Evolutionary conservation across 106 monocot genomes (phyloP), one percentile per base, ranked within the genome.

Genomic region (Apostasia ramifera): DNA sequence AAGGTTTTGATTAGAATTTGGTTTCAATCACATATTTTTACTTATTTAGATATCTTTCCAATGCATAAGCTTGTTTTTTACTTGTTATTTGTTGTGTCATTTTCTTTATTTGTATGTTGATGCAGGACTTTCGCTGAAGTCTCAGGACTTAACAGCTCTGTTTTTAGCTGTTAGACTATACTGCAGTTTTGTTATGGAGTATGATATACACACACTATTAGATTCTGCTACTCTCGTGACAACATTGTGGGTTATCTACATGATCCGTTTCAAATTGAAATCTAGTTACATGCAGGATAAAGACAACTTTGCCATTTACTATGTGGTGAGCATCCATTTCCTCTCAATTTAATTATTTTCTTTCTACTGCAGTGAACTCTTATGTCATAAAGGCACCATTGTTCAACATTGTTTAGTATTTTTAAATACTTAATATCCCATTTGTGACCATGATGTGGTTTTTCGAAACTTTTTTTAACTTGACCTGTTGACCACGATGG

Each of bases 141-240:
- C 85, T 38, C 94, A 94, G 71, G 87, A 94, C 67, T 68, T 90
- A 65, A 94, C 90, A 39, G 90, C 90, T 63, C 70, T 88, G 44
- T 94, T 94, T 79, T 83, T 94, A 76, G 81, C 85, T 62, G 83
- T 91, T 77, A 87, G 94, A 83, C 77, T 94, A 8, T 94, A 94
- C 66, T 94, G 91, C 53, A 94, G 94, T 83, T 76, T 88, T 67
- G 91, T 88, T 44, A 94, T 94, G 88, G 94, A 94, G 76, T 91
- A 87, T 71, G 94, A 94, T 74, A 94, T 94, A 79, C 94, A 91
- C 67, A 94, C 94, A 0, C n/a, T 94, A 48, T 80, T 94, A 61
- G 91, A 94, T 66, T 79, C 82, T 61, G 85, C 87, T 69, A 85
- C 90, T 6, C 83, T 91, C 15, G 79, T 68, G 2, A 83, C 94